Percentiles rank a stretch among this genome's conserved stretches.
These are phyloP conservation scores for Falciphora oryzae DNA, from an alignment of 2,329 filamentous ascomycete genomes.

Conservation along the genomic window DNA sequence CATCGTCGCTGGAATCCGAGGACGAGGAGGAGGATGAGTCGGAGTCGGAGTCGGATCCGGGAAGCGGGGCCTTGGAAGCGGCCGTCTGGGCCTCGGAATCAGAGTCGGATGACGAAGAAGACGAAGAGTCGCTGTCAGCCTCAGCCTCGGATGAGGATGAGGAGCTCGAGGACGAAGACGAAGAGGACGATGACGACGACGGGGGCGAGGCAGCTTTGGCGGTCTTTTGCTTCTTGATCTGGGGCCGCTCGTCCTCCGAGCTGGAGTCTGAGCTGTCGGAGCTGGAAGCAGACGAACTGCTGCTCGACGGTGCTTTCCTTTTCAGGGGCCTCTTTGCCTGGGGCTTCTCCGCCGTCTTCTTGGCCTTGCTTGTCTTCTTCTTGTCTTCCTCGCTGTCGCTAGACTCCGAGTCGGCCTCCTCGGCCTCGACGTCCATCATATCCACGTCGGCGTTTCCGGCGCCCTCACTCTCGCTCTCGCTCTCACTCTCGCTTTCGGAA, in stretches of 20 bases:
- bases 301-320: constrained; percentile 42
- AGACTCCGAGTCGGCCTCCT: constrained; percentile 26
- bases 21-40: constrained; percentile 22
- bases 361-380: constrained; percentile 25
- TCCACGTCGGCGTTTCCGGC: constrained; percentile 29
- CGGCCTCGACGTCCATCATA: constrained; percentile 39
- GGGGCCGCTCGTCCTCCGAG: constrained; percentile 40
- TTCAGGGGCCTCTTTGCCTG: constrained; percentile 39
- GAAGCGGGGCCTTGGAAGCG: constrained; percentile 21
- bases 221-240: constrained; percentile 47
- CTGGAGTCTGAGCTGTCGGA: constrained; percentile 31
- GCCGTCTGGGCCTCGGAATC: constrained; percentile 25
- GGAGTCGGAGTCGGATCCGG: constrained; percentile 24
- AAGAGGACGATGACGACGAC: constrained; percentile 29
- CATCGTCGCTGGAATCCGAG: constrained; percentile 22
- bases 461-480: constrained; percentile 25
- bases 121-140: constrained; percentile 13
- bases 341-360: constrained; percentile 12
- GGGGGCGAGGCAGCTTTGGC: constrained; percentile 21
- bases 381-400: constrained; percentile 27
- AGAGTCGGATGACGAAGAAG: constrained; percentile 25
- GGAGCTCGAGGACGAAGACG: constrained; percentile 25
- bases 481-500: constrained; percentile 8
- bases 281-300: constrained; percentile 23
- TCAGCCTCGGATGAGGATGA: constrained; percentile 18